Evolutionary conservation across 768 basidiomycete genomes (phyloP), one percentile per base, ranked within the genome.

Genomic region (Calocybe cyanea): DNA sequence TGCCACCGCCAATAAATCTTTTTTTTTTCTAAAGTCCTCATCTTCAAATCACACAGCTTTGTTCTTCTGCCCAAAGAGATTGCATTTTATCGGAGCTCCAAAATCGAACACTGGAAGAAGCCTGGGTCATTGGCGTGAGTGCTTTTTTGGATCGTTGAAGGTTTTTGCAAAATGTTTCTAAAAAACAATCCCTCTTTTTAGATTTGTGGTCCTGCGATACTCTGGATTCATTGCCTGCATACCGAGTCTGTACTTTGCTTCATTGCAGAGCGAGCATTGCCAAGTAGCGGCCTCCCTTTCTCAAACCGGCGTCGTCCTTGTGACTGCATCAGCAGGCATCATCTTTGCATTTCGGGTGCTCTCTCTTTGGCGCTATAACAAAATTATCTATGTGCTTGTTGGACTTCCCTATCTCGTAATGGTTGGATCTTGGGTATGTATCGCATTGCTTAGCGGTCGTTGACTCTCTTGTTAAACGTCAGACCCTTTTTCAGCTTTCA

Each of bases 331-430:
- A 7, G 52, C 57, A 2, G 57, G 57, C 30, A 40, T 50, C 15
- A 57, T 59, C 36, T 59, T 59, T 43, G 36, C 45, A 38, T 51
- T 46, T 43, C 56, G 57, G 11, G 53, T 59, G 11, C 40, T 46
- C 41, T 49, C 57, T 21, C 50, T 59, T 40, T 59, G 56, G 54
- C 44, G 44, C 35, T 41, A 41, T 14, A 45, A 50, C 18, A 52
- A 44, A 38, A 34, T 48, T 33, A 45, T 59, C 34, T 36, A 37
- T 20, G 48, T 33, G 11, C 23, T 48, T 9, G 46, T 59, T 17
- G 32, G 45, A 2, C 4, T 54, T 10, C 44, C 53, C 21, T 46
- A 40, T 25, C 33, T 44, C 11, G 23, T 37, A 6, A 55, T 48
- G 46, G 37, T 55, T 32, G 47, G 41, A 15, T 52, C 51, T 37